Base-by-base conservation (phyloP, 148 eudicot species). In the Rhododendron molle region DNA sequence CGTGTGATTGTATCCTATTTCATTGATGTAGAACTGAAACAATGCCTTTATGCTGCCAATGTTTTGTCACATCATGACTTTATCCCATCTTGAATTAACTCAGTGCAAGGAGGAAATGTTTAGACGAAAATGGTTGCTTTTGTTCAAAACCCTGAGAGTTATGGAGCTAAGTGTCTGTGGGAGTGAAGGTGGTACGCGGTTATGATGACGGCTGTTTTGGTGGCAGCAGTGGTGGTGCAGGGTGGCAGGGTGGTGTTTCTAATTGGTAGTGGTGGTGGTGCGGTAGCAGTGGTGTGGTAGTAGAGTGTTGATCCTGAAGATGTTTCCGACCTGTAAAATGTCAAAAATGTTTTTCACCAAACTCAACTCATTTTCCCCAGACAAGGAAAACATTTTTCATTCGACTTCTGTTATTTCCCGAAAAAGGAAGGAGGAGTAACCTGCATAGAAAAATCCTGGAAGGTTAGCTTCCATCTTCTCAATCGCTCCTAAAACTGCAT, bases 361-460 rank as follows among this genome's bases (percentile, higher is more conserved):
- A 23, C 7, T 65, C 34, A 67, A 67, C 15, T 67, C 32, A 26
- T 10, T 67, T 65, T 67, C 72, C 30, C 73, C 26, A 9, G 73
- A 67, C 72, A 26, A 26, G 34, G 32, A n/a, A 67, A 67, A 26
- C 34, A 67, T 67, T 10, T 26, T 67, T 67, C 14, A 26, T 67
- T 67, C 3, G 30, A 65, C 71, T 23, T 67, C 26, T 67, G 73
- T 67, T 71, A 71, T 30, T 71, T 32, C 18, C 76, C 2, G 20
- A 32, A 15, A 62, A 71, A 30, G 40, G 15, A 58, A 43, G 49
- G 82, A 20, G 32, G 69, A 50, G 38, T 90, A 91, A 95, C 99
- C 99, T 62, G 99, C 99, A 88, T 95, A 97, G 84, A 92, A 95
- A 58, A 94, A 90, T 76, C 99, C 99, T 7, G 98, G 98, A 87